Base-by-base conservation (phyloP, 306 rosid genomes). In the Calophaca sinica region DNA sequence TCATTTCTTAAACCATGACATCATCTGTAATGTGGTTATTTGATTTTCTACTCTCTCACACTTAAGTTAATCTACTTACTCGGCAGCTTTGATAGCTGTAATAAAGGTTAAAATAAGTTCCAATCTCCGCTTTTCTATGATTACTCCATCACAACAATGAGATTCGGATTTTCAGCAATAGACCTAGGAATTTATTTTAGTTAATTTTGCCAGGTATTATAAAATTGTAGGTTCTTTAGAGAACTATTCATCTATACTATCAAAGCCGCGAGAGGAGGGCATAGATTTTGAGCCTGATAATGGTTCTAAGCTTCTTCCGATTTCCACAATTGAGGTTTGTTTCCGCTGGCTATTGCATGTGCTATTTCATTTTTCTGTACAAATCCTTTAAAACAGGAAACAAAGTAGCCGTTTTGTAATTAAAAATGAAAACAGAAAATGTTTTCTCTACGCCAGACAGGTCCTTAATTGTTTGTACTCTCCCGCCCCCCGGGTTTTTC, bases 231-330 rank as follows among this genome's bases (percentile, higher is more conserved):
- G 89, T 64, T 87, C 94, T 9, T 80, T 96, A 5, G 96, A 91
- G 75, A 91, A 91, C 86, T 94, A 88, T 82, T 69, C 90, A 10
- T 81, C 79, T 68, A 84, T 91, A 72, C 81, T 88, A 49, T 84
- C 87, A 9, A 91, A 84, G 80, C 81, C 90, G 81, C 96, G 97
- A 6, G 90, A 88, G 32, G 92, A 88, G 79, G 90, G 87, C 80
- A 82, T 91, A 80, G 82, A 78, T 57, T 94, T 86, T 66, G 98
- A 88, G 94, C 85, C 89, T 42, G 98, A 94, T 84, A 88, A 79
- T 82, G 97, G 98, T 77, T 94, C 91, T 12, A 96, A 94, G 82
- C 87, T 94, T 72, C 91, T 94, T 86, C 96, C 98, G 57, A 64
- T 80, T 55, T 86, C 83, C 70, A 60, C 87, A 1, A 70, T 91